Evolutionary conservation across 257 asterid species (phyloP).

Genomic region (Ballota nigra): DNA sequence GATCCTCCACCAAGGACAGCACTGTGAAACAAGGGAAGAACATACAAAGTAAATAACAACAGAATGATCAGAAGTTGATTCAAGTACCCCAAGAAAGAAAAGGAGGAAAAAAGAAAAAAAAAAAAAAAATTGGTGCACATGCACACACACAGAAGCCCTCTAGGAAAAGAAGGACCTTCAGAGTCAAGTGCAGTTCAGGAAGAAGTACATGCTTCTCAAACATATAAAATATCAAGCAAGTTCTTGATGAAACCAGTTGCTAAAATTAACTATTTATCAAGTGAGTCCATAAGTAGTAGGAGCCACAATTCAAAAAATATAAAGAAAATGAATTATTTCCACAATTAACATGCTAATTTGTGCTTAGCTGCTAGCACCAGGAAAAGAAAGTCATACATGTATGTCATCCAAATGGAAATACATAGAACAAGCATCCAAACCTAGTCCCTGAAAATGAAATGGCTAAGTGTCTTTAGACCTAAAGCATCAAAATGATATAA

Average conservation of each 20-base stretch:
- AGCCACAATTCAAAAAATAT: not conserved
- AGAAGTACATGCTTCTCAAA: constrained; percentile 5
- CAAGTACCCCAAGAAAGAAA: not conserved
- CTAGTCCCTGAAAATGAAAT: not conserved
- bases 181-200: not conserved
- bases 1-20: constrained; percentile 80
- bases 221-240: constrained; percentile 10
- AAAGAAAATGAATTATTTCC: not conserved
- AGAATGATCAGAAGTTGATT: constrained; percentile 13
- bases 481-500: constrained; percentile 1
- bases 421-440: constrained; percentile 4
- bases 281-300: not conserved
- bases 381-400: constrained; percentile 15
- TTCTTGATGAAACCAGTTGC: not conserved
- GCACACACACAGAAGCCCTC: not conserved
- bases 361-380: not conserved
- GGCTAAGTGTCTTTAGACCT: not conserved
- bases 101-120: not conserved
- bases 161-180: constrained; percentile 3
- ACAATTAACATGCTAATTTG: constrained; percentile 9
- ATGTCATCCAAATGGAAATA: not conserved
- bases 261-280: constrained; percentile 4
- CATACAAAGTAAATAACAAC: constrained; percentile 1
- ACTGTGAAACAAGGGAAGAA: constrained; percentile 49
- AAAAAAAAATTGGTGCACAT: not conserved